These are phyloP conservation scores for Ilyonectria sp. DNA, from an alignment of 2,329 filamentous ascomycete genomes.

Conservation along the genomic window DNA sequence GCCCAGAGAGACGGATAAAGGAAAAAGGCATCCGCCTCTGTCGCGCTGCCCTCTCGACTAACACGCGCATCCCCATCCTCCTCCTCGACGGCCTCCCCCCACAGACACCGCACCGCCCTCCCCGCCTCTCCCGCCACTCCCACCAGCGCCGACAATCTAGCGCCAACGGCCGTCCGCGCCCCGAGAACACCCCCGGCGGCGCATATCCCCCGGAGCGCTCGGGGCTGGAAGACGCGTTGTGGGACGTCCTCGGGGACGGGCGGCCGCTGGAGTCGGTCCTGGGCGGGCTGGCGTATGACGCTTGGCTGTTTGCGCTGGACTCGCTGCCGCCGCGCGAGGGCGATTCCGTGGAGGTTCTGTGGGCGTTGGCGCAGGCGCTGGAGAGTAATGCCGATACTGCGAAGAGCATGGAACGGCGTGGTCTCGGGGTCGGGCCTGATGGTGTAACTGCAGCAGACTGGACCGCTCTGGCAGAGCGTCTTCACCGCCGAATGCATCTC, in stretches of 20 bases:
- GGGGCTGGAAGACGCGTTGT: conserved; percentile 39
- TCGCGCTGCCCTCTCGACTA: conserved; percentile 38
- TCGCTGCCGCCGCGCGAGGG: conserved; percentile 35
- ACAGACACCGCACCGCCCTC: conserved; percentile 11
- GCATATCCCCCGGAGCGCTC: conserved; percentile 32
- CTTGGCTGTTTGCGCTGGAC: conserved; percentile 46
- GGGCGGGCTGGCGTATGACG: conserved; percentile 45
- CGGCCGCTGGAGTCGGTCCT: conserved; percentile 38
- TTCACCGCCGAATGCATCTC: conserved; percentile 44
- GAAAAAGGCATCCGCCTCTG: conserved; percentile 43
- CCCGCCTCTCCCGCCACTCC: conserved; percentile 21
- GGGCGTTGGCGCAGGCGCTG: conserved; percentile 41
- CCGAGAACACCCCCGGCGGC: not conserved
- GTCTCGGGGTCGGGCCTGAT: conserved; percentile 23
- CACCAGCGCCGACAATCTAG: conserved; percentile 21
- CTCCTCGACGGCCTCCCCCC: conserved; percentile 43
- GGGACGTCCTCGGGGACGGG: conserved; percentile 36
- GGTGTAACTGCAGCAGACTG: conserved; percentile 39
- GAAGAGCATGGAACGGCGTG: conserved; percentile 38
- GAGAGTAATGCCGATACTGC: conserved; percentile 46
- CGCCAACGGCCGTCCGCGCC: not conserved
- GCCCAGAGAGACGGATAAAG: not conserved
- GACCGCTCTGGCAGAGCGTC: conserved; percentile 40
- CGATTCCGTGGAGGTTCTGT: conserved; percentile 35
- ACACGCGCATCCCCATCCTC: conserved; percentile 41